A percentile compares a stretch with the other conserved stretches of the same genome.
phyloP scores from a whole-genome alignment of 495 filamentous ascomycete genomes.

The Aspergillus affinis region DNA sequence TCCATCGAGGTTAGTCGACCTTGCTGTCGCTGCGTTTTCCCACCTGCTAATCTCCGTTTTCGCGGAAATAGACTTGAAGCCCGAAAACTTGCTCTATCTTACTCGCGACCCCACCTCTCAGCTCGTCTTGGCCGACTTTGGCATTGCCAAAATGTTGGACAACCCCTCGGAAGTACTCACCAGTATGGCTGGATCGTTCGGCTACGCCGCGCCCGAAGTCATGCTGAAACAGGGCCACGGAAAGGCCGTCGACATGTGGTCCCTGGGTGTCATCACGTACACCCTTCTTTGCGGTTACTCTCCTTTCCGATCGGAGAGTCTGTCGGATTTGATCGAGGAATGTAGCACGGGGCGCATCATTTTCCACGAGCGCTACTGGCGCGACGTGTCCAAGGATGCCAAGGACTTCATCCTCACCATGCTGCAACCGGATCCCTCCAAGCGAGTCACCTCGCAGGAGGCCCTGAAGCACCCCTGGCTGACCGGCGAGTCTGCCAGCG shows the following conservation, averaged over 20 bases:
- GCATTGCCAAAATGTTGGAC: slow-evolving; percentile 98
- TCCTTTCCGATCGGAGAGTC: slow-evolving; percentile 91
- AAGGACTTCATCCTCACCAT: slow-evolving; percentile 90
- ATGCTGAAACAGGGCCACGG: slow-evolving; percentile 98
- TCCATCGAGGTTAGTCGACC: slow-evolving; percentile 75
- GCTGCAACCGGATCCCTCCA: slow-evolving; percentile 73
- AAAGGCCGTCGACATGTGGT: slow-evolving; percentile 99
- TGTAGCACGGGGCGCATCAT: slow-evolving; percentile 85
- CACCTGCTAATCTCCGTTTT: slow-evolving; percentile 2
- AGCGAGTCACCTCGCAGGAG: slow-evolving; percentile 77
- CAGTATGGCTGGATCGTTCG: slow-evolving; percentile 98
- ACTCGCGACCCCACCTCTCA: slow-evolving; percentile 73
- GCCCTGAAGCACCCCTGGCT: slow-evolving; percentile 88
- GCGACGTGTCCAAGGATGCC: slow-evolving; percentile 91
- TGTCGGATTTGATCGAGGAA: slow-evolving; percentile 93
- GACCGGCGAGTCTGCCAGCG: slow-evolving; percentile 82
- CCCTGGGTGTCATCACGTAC: slow-evolving; percentile 97
- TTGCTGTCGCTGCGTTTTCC: neutral
- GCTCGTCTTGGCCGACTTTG: slow-evolving; percentile 94
- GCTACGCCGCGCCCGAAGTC: slow-evolving; percentile 96
- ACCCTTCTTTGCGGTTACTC: slow-evolving; percentile 99
- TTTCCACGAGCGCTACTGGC: slow-evolving; percentile 99
- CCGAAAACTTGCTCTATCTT: slow-evolving; percentile 95
- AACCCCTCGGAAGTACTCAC: slow-evolving; percentile 86
- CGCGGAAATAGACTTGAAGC: slow-evolving; percentile 76